Percentiles rank a stretch among this genome's conserved stretches.
Conservation (phyloP, 371 early-diverging fungal species). For the Mortierella sp. region DNA sequence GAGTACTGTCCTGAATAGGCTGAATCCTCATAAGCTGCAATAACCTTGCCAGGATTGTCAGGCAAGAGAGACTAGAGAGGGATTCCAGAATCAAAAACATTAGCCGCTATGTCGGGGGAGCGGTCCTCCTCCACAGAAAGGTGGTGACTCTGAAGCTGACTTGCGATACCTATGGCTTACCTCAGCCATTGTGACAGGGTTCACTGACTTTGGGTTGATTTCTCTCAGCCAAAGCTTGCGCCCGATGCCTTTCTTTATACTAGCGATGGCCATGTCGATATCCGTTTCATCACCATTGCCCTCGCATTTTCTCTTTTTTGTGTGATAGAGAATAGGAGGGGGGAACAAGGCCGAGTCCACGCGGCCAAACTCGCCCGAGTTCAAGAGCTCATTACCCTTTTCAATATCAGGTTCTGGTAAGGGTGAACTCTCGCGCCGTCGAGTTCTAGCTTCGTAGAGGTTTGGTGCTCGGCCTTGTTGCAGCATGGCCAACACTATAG, state of each 20-base stretch:
- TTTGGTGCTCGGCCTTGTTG: not conserved
- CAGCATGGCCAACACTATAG: no score
- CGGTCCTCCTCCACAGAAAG: no score
- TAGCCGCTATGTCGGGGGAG: no score
- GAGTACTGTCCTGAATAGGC: conserved; percentile 63
- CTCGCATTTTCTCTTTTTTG: conserved; percentile 18
- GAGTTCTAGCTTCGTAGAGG: not conserved
- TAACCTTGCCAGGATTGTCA: conserved; percentile 39
- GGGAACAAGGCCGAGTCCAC: conserved; percentile 32
- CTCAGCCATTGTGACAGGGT: conserved; percentile 30
- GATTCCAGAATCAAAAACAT: not conserved
- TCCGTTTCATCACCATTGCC: not conserved
- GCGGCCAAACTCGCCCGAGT: conserved; percentile 49
- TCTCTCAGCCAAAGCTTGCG: conserved; percentile 43
- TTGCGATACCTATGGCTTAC: no score
- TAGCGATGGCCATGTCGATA: not conserved
- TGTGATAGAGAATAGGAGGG: not conserved
- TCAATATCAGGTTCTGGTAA: conserved; percentile 36
- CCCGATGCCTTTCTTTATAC: conserved; percentile 17
- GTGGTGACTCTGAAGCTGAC: no score
- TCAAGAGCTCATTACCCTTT: conserved; percentile 33
- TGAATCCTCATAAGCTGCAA: conserved; percentile 34
- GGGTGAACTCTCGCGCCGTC: conserved; percentile 21
- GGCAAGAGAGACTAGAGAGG: conserved; percentile 47
- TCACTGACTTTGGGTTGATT: conserved; percentile 26